Conservation (phyloP, 352 stramenopile genomes). For the Globisporangium solare region DNA sequence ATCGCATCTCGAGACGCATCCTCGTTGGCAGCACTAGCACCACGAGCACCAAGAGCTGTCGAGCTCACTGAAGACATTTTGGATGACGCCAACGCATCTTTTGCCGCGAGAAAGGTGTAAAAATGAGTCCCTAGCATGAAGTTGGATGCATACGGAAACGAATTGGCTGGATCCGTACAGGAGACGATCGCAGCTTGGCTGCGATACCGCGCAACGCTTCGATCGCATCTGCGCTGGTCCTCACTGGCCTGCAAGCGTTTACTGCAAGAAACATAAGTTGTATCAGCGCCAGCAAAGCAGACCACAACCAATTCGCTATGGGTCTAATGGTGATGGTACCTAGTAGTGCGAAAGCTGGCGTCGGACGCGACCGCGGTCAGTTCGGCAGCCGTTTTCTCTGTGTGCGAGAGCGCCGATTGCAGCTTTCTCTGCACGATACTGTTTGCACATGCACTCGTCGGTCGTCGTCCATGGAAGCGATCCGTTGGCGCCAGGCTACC, state of each 20-base stretch:
- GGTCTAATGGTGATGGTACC: background rate
- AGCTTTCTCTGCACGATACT: conserved; percentile 69
- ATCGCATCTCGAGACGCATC: background rate
- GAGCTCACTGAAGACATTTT: background rate
- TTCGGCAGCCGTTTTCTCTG: conserved; percentile 34
- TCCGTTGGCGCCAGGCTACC: conserved; percentile 2
- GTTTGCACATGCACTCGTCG: conserved; percentile 13
- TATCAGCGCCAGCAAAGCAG: background rate
- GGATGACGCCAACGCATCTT: conserved; percentile 17
- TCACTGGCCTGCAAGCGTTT: conserved; percentile 6
- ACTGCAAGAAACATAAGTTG: background rate
- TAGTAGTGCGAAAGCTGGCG: conserved; percentile 14
- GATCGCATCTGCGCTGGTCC: conserved; percentile 14
- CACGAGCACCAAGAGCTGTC: background rate
- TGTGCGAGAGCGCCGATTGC: conserved; percentile 45
- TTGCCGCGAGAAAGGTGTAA: conserved; percentile 67
- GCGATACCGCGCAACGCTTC: conserved; percentile 45
- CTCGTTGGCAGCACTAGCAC: background rate
- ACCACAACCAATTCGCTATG: background rate
- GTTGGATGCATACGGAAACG: conserved; percentile 52
- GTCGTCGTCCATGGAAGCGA: conserved; percentile 1
- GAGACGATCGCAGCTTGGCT: conserved; percentile 51
- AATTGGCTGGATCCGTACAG: conserved; percentile 40
- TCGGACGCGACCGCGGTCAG: conserved; percentile 17
- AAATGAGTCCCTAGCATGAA: conserved; percentile 81